Evolutionary conservation across 2,329 filamentous ascomycete species (phyloP), one percentile per base, ranked within the genome.

Genomic region (Xylaria sp.): DNA sequence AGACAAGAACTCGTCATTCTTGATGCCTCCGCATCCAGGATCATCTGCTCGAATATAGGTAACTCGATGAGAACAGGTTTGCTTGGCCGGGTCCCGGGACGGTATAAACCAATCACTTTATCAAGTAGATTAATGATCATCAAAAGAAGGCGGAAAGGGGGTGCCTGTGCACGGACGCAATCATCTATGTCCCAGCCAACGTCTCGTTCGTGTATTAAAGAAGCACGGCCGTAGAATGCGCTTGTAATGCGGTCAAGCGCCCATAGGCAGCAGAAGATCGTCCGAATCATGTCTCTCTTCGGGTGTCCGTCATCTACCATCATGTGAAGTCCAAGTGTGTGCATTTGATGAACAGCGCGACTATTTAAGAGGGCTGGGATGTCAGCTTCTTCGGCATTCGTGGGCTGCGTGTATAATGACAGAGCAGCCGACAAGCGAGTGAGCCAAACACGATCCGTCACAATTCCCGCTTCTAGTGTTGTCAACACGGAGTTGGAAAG

Each of bases 181-280:
- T 81, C 80, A 0, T 86, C 83, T 0, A 89, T 69, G 65, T 86
- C 82, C 60, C 84, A 84, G 7, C 86, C 85, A 32, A 89, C 82
- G 70, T 91, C 89, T 57, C 86, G 79, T 70, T 89, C 87, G 69
- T 90, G 87, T 65, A 91, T 84, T 28, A 89, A 75, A 53, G 86
- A 84, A 0, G 89, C 86, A 0, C 88, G 81, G 6, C 87, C 88
- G 65, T 89, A 86, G n/a, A 88, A 82, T 0, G 87, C 85, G 0
- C 86, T 83, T 56, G 87, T 87, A 50, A 90, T 81, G 15, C 86
- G 82, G 72, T 91, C 89, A 1, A 90, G 75, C 0, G 87, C 87
- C 87, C 87, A 90, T 0, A 89, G 79, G 7, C 84, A 86, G 72
- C 86, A 89, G 52, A 89, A 88, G 2, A 89, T 72, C 32, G 75